Evolutionary conservation across 164 flowering plant genomes (phyloP), one percentile per base, ranked within the genome.

Genomic region (Cinnamomum chago): DNA sequence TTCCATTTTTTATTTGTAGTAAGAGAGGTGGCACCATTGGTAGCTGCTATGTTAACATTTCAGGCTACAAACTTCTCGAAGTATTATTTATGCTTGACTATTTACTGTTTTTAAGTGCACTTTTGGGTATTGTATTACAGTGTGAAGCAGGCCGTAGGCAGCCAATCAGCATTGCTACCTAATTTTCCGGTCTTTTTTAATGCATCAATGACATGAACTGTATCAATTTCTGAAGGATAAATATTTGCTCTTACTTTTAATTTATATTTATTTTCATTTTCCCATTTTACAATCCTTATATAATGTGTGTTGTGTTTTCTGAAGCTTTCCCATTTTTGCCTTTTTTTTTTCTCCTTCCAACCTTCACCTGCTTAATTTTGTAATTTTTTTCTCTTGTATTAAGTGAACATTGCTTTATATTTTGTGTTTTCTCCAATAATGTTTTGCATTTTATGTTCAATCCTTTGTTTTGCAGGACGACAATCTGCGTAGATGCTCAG

Each of bases 401-500:
- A 11, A 23, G 30, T 65, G 67, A 65, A 65, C 10, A 23, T 67
- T 28, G 35, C 40, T 28, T 15, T 67, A 13, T 30, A 2, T 30
- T 17, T 30, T 4, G 1, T 18, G 24, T 22, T 22, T 28, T 28
- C 18, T 28, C 13, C 35, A 15, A 23, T 23, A 12, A 62, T 10
- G 23, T 11, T 64, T 25, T 64, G 14, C 3, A 3, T 64, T 60
- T 60, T 60, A 60, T 60, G 24, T 60, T 60, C 17, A 18, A 17
- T 60, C 17, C 40, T 67, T 67, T 30, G 3, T 67, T 67, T 62
- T 62, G 76, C 90, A 96, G 99, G 97, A 94, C 78, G 97, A 92
- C 72, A 87, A 74, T 76, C 83, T 88, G 65, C 91, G 87, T 50
- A 88, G 92, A 77, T 89, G 93, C 82, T 96, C 94, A 10, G 85